phyloP scores from a whole-genome alignment of 495 filamentous ascomycete genomes.

The Bombardia bombarda region DNA sequence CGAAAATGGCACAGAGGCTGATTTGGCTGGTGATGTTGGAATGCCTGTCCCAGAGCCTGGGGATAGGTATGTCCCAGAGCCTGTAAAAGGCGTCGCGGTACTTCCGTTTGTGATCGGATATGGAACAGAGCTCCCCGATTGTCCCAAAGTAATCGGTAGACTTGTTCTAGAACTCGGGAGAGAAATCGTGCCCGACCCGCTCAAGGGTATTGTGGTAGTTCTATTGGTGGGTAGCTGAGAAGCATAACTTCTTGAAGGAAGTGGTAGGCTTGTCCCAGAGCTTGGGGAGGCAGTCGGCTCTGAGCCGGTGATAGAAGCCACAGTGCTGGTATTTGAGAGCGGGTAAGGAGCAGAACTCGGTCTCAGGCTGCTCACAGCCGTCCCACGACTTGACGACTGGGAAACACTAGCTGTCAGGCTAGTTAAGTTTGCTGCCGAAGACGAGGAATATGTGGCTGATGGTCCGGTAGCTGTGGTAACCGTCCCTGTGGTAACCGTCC shows the following conservation, averaged over 20 bases:
- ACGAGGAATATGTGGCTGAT: neutral
- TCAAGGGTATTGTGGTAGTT: too few relatives aligned
- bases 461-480: neutral
- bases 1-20: too few relatives aligned
- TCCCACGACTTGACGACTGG: neutral
- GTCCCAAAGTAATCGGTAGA: neutral
- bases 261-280: neutral
- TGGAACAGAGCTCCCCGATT: neutral
- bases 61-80: too few relatives aligned
- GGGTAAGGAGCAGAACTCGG: neutral
- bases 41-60: too few relatives aligned
- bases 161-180: too few relatives aligned
- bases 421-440: neutral
- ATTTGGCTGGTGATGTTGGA: too few relatives aligned
- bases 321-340: neutral
- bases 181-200: too few relatives aligned
- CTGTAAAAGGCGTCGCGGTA: too few relatives aligned
- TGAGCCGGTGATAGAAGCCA: too few relatives aligned
- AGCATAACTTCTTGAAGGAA: neutral
- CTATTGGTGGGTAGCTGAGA: too few relatives aligned
- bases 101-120: too few relatives aligned
- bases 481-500: too few relatives aligned
- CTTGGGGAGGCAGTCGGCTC: neutral
- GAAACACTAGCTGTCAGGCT: neutral
- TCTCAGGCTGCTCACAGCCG: neutral